A percentile compares a stretch with the other conserved stretches of the same genome.
phyloP scores from a whole-genome alignment of 23 red algal genomes.

The Gracilaria vermiculophylla region DNA sequence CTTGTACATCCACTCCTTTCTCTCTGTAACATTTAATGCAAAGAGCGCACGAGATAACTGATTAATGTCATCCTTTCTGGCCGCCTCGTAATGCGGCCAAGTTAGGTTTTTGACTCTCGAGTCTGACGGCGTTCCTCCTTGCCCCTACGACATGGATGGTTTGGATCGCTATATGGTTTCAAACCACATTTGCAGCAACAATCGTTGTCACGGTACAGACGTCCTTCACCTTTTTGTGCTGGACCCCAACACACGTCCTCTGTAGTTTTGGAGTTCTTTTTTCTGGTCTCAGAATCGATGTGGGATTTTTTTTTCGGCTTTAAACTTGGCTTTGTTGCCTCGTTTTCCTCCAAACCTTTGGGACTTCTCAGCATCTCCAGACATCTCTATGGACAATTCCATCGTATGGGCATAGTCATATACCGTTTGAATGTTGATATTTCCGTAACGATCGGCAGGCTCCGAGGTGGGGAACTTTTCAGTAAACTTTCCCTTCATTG shows the following conservation, averaged over 20 bases:
- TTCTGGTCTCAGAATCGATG: too few relatives aligned
- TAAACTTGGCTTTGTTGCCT: neutral
- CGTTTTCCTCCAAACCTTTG: neutral
- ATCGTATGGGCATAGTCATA: neutral
- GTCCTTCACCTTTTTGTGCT: slow-evolving; percentile 14
- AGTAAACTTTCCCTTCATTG: slow-evolving; percentile 13
- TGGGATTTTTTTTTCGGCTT: too few relatives aligned
- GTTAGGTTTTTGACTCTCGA: slow-evolving; percentile 25
- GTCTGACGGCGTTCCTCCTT: neutral
- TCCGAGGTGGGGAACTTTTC: slow-evolving; percentile 26
- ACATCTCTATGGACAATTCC: slow-evolving; percentile 1
- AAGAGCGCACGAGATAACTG: neutral
- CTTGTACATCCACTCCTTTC: neutral
- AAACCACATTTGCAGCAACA: slow-evolving; percentile 6
- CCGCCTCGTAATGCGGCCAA: slow-evolving; percentile 12
- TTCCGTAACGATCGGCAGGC: neutral
- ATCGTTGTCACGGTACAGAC: neutral
- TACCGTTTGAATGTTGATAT: neutral
- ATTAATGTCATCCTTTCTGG: neutral
- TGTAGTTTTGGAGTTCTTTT: neutral
- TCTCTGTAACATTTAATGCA: neutral
- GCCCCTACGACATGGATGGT: slow-evolving; percentile 10
- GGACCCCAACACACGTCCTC: neutral
- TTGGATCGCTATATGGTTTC: slow-evolving; percentile 14
- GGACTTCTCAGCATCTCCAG: neutral